Percentiles rank a stretch among this genome's conserved stretches.
These are phyloP conservation scores for Dendrobium catenatum DNA, from an alignment of 106 monocot species.

Conservation along the genomic window DNA sequence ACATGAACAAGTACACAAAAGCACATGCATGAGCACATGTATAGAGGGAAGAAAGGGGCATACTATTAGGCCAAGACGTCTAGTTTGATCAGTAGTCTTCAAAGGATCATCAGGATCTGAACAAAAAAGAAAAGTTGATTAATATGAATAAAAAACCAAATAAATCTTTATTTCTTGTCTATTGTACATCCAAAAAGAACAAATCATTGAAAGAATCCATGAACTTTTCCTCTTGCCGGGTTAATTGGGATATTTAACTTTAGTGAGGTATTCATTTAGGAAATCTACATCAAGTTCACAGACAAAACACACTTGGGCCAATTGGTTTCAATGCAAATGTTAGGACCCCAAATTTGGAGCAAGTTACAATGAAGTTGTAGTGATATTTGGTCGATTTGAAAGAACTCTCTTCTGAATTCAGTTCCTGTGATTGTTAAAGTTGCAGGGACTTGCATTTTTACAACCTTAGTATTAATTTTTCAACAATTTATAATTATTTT, in stretches of 20 bases:
- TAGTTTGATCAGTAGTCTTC: constrained; percentile 84
- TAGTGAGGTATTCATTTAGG: background rate
- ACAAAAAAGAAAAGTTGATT: background rate
- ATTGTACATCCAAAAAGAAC: background rate
- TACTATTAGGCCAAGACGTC: constrained; percentile 89
- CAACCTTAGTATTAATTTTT: too few species aligned
- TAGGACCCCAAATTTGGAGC: too few species aligned
- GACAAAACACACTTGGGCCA: too few species aligned
- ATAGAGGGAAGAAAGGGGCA: constrained; percentile 8
- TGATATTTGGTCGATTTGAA: too few species aligned
- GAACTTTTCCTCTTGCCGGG: background rate
- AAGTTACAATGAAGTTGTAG: too few species aligned
- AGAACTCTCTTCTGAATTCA: too few species aligned
- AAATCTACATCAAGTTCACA: background rate
- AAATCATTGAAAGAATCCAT: background rate
- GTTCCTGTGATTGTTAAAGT: too few species aligned
- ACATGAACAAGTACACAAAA: background rate
- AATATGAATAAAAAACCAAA: background rate
- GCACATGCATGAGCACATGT: background rate
- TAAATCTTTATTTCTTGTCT: background rate
- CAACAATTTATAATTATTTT: too few species aligned
- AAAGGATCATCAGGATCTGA: constrained; percentile 92
- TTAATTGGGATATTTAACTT: background rate
- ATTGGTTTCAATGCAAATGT: too few species aligned
- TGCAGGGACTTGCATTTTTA: too few species aligned